Conservation (phyloP, 306 rosid genomes). For the Rosa persica region DNA sequence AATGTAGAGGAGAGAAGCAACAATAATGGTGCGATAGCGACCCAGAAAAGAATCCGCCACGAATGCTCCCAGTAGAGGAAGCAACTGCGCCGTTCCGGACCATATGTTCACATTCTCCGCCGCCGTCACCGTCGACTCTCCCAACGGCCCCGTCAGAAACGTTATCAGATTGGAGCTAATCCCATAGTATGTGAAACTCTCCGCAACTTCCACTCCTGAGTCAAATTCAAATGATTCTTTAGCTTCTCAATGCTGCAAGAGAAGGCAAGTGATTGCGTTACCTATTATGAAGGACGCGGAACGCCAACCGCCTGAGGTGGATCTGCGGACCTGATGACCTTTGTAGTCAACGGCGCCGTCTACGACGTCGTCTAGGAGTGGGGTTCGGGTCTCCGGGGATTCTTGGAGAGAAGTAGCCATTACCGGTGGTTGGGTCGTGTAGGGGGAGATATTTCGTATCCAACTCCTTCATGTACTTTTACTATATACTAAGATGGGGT, state of each 20-base stretch:
- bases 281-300: constrained; percentile 30
- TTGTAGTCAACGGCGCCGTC: too few relatives aligned
- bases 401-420: too few relatives aligned
- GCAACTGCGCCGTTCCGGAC: constrained; percentile 37
- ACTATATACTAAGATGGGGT: too few relatives aligned
- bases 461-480: too few relatives aligned
- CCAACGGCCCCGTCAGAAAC: constrained; percentile 36
- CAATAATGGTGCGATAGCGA: constrained; percentile 34
- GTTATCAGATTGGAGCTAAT: constrained; percentile 32
- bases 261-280: neutral
- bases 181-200: constrained; percentile 35
- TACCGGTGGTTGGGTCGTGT: too few relatives aligned
- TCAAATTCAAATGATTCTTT: neutral
- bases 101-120: constrained; percentile 40
- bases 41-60: constrained; percentile 42
- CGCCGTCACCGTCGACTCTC: constrained; percentile 34
- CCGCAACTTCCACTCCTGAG: constrained; percentile 42
- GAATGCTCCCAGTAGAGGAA: constrained; percentile 35
- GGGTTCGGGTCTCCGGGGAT: too few relatives aligned
- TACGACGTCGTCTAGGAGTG: too few relatives aligned
- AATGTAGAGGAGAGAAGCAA: constrained; percentile 35
- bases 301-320: too few relatives aligned
- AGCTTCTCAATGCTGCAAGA: too few relatives aligned
- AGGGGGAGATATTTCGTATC: too few relatives aligned
- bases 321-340: too few relatives aligned